Evolutionary conservation across 257 asterid genomes (phyloP).

Genomic region (Craterostigma plantagineum): DNA sequence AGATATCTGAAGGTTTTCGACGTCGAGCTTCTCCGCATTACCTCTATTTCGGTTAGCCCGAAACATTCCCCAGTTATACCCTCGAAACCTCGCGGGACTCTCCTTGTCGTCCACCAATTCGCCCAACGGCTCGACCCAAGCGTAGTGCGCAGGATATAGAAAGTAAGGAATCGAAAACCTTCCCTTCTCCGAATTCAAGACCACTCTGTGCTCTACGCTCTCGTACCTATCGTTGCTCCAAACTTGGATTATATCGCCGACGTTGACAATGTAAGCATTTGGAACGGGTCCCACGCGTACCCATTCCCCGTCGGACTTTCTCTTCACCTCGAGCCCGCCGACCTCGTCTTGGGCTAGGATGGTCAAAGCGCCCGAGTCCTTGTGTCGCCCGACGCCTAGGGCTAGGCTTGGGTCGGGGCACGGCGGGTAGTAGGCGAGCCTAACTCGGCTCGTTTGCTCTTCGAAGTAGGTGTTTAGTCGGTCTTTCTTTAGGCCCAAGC

Average conservation of each 20-base stretch:
- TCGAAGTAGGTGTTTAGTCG: constrained; percentile 21
- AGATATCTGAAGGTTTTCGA: constrained; percentile 28
- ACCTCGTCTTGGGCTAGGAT: constrained; percentile 36
- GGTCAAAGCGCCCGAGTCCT: constrained; percentile 34
- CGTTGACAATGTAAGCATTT: constrained; percentile 24
- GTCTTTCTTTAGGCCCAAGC: constrained; percentile 26
- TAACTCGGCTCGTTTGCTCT: constrained; percentile 18
- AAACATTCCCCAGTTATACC: constrained; percentile 32
- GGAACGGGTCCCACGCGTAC: constrained; percentile 28
- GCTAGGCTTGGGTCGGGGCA: constrained; percentile 40
- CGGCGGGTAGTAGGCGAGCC: constrained; percentile 38
- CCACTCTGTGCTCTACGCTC: constrained; percentile 48
- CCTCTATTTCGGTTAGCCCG: constrained; percentile 17
- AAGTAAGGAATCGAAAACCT: constrained; percentile 35
- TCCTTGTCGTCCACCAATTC: constrained; percentile 18
- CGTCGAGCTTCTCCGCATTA: constrained; percentile 31
- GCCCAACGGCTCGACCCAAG: constrained; percentile 22
- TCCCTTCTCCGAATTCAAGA: constrained; percentile 29
- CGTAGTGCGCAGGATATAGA: constrained; percentile 21
- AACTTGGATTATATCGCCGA: constrained; percentile 38
- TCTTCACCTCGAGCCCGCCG: constrained; percentile 43
- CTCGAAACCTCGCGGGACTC: constrained; percentile 20
- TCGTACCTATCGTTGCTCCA: constrained; percentile 48
- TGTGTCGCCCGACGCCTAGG: constrained; percentile 39
- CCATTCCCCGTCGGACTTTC: constrained; percentile 50